Percentiles rank a stretch among this genome's conserved stretches.
phyloP scores from a whole-genome alignment of 768 basidiomycete species.

The Leucocoprinus leucothites region DNA sequence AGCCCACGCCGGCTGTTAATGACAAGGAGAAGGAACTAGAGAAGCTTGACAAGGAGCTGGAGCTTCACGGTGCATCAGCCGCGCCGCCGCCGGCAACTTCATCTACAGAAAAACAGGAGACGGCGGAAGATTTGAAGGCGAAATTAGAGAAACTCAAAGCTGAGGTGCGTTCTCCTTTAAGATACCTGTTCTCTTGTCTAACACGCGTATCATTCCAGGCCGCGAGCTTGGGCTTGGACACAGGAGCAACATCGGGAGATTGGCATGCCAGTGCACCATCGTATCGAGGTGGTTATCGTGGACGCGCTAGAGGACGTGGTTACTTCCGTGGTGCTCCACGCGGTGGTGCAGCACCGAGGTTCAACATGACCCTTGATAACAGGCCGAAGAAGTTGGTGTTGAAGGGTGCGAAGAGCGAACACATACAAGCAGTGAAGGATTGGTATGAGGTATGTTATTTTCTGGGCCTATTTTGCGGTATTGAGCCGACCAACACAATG shows the following conservation, averaged over 20 bases:
- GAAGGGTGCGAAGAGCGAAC: slow-evolving; percentile 55
- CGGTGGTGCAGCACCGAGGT: slow-evolving; percentile 64
- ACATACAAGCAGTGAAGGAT: slow-evolving; percentile 61
- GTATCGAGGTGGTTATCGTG: slow-evolving; percentile 71
- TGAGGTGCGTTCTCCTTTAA: slow-evolving; percentile 49
- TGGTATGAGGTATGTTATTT: slow-evolving; percentile 74
- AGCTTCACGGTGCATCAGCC: slow-evolving; percentile 46
- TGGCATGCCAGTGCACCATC: slow-evolving; percentile 26
- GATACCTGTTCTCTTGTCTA: neutral
- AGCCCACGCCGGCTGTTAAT: slow-evolving; percentile 19
- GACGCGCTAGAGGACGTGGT: slow-evolving; percentile 59
- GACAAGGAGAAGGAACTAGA: slow-evolving; percentile 62
- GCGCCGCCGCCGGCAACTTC: neutral
- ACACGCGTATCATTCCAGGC: slow-evolving; percentile 41
- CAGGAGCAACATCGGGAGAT: slow-evolving; percentile 37
- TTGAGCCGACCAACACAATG: slow-evolving; percentile 7
- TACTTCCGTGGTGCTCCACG: slow-evolving; percentile 53
- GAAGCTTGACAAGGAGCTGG: slow-evolving; percentile 80
- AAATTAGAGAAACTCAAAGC: slow-evolving; percentile 75
- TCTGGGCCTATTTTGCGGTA: neutral
- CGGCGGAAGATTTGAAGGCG: slow-evolving; percentile 68
- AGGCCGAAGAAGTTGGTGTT: slow-evolving; percentile 79
- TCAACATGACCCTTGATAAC: slow-evolving; percentile 88
- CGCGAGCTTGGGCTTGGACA: slow-evolving; percentile 68
- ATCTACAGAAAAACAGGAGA: slow-evolving; percentile 38